Conservation (phyloP, 164 flowering plant genomes). For the Cinnamomum chago region DNA sequence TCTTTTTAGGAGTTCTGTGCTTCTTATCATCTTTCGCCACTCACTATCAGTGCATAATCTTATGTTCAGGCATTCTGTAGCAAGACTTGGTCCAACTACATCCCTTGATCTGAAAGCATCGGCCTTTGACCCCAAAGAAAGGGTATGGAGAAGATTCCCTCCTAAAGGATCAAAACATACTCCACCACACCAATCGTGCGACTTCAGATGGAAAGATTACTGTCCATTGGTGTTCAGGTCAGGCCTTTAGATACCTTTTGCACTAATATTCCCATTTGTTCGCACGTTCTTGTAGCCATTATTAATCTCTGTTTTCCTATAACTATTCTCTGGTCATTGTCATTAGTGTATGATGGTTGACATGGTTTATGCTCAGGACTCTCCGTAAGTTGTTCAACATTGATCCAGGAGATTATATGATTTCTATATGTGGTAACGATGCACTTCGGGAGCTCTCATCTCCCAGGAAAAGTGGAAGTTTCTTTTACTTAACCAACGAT, state of each 20-base stretch:
- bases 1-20: background rate
- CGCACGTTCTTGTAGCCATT: too few species aligned
- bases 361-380: too few species aligned
- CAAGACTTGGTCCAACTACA: slow-evolving; percentile 64
- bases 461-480: slow-evolving; percentile 96
- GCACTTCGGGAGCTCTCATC: too few species aligned
- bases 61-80: slow-evolving; percentile 70
- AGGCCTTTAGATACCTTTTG: slow-evolving; percentile 3
- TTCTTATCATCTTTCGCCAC: slow-evolving; percentile 3
- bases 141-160: slow-evolving; percentile 78
- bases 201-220: slow-evolving; percentile 86
- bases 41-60: slow-evolving; percentile 2
- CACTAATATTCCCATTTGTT: background rate
- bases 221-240: slow-evolving; percentile 88
- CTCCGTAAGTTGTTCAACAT: too few species aligned
- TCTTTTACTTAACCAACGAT: slow-evolving; percentile 82
- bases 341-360: background rate
- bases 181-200: slow-evolving; percentile 81
- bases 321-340: background rate
- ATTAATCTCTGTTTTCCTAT: too few species aligned
- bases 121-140: slow-evolving; percentile 85
- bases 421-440: too few species aligned
- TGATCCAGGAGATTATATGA: too few species aligned
- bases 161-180: slow-evolving; percentile 78
- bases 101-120: slow-evolving; percentile 66